These are phyloP conservation scores for Priceomyces fermenticarens DNA, from an alignment of 805 yeast genomes.

Conservation along the genomic window DNA sequence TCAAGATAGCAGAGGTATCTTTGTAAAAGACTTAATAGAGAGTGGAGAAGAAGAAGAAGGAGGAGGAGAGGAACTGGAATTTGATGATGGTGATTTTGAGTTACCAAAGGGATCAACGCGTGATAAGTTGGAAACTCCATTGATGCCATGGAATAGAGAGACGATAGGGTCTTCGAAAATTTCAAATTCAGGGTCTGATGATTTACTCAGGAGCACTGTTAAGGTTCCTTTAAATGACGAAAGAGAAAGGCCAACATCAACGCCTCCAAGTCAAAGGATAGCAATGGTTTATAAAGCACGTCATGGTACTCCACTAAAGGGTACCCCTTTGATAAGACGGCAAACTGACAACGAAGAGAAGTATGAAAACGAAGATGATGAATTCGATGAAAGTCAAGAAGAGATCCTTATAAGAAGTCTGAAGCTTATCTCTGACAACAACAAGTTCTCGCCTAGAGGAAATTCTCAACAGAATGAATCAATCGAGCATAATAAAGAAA, in stretches of 20 bases:
- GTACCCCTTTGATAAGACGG: constrained; percentile 6
- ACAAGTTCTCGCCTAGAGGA: constrained; percentile 19
- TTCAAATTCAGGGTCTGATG: neutral
- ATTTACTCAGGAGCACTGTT: constrained; percentile 1
- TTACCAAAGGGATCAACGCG: constrained; percentile 18
- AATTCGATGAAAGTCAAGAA: constrained; percentile 6
- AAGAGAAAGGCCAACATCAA: neutral
- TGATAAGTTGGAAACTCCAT: constrained; percentile 2
- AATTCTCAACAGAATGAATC: neutral
- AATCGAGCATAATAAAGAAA: neutral
- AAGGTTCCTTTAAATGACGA: constrained; percentile 12
- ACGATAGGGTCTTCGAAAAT: neutral
- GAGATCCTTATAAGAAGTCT: constrained; percentile 12
- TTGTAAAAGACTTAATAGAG: neutral
- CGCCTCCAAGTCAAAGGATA: neutral
- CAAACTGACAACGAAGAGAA: constrained; percentile 8
- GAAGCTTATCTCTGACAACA: constrained; percentile 22
- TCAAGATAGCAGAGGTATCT: neutral
- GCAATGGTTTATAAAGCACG: constrained; percentile 10
- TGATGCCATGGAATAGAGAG: neutral
- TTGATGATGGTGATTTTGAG: constrained; percentile 29
- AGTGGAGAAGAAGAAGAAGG: constrained; percentile 3
- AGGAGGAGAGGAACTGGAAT: constrained; percentile 21
- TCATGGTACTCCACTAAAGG: constrained; percentile 18
- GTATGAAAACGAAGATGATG: neutral